A percentile compares a stretch with the other conserved stretches of the same genome.
These are phyloP conservation scores for Epichloe sp. DNA, from an alignment of 2,329 filamentous ascomycete genomes.

Conservation along the genomic window DNA sequence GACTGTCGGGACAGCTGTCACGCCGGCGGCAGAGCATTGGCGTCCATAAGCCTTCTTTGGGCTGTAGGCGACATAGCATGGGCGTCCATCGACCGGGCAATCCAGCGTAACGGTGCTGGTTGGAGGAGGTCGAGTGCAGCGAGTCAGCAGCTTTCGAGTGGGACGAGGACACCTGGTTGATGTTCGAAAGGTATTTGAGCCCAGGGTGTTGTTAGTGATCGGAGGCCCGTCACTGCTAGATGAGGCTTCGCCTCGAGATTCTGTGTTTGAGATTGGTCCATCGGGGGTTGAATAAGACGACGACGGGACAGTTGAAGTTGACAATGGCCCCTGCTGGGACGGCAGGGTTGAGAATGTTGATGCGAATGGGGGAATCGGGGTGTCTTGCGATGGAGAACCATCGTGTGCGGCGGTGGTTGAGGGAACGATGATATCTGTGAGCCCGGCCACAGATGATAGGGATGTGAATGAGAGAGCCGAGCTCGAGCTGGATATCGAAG, in stretches of 20 bases:
- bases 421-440: neutral
- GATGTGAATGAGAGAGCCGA: neutral
- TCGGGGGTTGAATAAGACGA: neutral
- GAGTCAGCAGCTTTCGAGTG: neutral
- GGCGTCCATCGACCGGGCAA: neutral
- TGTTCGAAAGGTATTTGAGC: neutral
- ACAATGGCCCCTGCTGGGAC: neutral
- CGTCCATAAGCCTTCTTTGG: neutral
- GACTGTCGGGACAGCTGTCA: slow-evolving; percentile 1
- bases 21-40: neutral
- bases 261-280: neutral
- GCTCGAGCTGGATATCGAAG: neutral
- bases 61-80: neutral
- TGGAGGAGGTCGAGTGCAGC: neutral
- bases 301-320: neutral
- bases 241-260: neutral
- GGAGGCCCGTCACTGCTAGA: neutral
- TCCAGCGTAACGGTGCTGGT: slow-evolving; percentile 1
- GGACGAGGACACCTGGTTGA: neutral
- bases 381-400: neutral
- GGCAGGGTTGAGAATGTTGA: too few species aligned
- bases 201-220: neutral
- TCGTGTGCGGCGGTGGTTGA: neutral
- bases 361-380: too few species aligned
- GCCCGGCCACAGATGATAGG: neutral